phyloP scores from a whole-genome alignment of 2,329 filamentous ascomycete species.

The Exserohilum rostratum region DNA sequence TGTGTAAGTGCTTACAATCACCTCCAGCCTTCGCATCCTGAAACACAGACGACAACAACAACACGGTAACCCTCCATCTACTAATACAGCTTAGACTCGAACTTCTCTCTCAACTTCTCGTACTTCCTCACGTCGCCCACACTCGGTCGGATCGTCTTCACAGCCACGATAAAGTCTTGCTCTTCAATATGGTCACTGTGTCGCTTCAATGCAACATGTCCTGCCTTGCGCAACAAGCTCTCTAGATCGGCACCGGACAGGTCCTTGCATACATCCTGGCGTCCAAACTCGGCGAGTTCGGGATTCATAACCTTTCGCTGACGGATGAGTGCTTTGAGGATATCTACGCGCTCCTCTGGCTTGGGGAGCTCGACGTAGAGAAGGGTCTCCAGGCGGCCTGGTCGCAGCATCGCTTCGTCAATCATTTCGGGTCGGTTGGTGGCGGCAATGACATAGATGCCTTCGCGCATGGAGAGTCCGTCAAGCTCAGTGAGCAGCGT shows the following conservation, averaged over 20 bases:
- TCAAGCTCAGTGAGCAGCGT: conserved; percentile 94
- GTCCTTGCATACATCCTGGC: conserved; percentile 67
- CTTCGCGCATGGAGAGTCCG: conserved; percentile 76
- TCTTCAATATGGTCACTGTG: conserved; percentile 54
- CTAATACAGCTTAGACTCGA: conserved; percentile 43
- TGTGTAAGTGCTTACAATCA: too few species aligned
- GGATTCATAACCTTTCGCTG: conserved; percentile 58
- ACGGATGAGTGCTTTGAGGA: conserved; percentile 70
- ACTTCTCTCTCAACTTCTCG: conserved; percentile 59
- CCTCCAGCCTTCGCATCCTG: too few species aligned
- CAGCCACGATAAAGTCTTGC: conserved; percentile 55
- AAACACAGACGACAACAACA: too few species aligned
- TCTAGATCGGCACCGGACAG: conserved; percentile 76
- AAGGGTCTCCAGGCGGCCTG: conserved; percentile 85
- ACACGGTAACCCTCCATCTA: too few species aligned
- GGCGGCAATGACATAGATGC: conserved; percentile 92
- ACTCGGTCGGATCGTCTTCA: conserved; percentile 54
- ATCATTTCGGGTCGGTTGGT: conserved; percentile 97
- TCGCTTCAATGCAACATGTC: conserved; percentile 61
- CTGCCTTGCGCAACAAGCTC: conserved; percentile 64
- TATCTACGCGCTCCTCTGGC: conserved; percentile 80
- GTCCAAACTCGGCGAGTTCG: conserved; percentile 68
- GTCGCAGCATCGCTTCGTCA: conserved; percentile 90
- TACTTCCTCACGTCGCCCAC: conserved; percentile 65
- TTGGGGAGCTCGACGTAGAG: conserved; percentile 88